Conservation (phyloP, 1,284 basidiomycete species). For the Cutaneotrichosporon arboriforme region DNA sequence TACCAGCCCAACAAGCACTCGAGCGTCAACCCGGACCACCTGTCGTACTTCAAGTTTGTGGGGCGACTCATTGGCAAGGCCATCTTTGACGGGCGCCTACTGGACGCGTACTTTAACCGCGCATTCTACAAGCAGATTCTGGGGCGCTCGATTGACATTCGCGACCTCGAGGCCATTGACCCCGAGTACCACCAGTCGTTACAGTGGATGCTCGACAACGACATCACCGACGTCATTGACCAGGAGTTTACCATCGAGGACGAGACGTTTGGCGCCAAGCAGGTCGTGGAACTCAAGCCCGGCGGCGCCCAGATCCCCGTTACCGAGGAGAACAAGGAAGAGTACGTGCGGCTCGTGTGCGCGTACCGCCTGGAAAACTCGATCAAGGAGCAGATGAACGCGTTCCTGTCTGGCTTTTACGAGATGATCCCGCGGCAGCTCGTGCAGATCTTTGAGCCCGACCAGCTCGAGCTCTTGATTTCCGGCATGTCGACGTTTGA, state of each 20-base stretch:
- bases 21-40: conserved; percentile 71
- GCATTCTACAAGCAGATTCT: conserved; percentile 91
- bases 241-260: conserved; percentile 50
- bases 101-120: conserved; percentile 97
- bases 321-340: conserved; percentile 91
- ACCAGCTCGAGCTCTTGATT: conserved; percentile 95
- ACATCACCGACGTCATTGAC: conserved; percentile 47
- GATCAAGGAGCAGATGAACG: conserved; percentile 94
- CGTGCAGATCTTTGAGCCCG: conserved; percentile 77
- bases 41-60: conserved; percentile 98
- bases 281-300: conserved; percentile 77
- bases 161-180: conserved; percentile 92
- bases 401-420: conserved; percentile 85
- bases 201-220: conserved; percentile 50
- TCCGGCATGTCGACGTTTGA: conserved; percentile 98
- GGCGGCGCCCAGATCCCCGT: conserved; percentile 75
- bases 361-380: conserved; percentile 88
- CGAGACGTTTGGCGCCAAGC: conserved; percentile 77
- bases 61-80: conserved; percentile 90
- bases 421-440: conserved; percentile 55
- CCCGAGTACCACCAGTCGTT: conserved; percentile 63
- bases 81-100: conserved; percentile 86
- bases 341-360: conserved; percentile 79
- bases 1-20: conserved; percentile 97
- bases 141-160: conserved; percentile 84